These are phyloP conservation scores for Populus simonii DNA, from an alignment of 345 rosid genomes.

Conservation along the genomic window DNA sequence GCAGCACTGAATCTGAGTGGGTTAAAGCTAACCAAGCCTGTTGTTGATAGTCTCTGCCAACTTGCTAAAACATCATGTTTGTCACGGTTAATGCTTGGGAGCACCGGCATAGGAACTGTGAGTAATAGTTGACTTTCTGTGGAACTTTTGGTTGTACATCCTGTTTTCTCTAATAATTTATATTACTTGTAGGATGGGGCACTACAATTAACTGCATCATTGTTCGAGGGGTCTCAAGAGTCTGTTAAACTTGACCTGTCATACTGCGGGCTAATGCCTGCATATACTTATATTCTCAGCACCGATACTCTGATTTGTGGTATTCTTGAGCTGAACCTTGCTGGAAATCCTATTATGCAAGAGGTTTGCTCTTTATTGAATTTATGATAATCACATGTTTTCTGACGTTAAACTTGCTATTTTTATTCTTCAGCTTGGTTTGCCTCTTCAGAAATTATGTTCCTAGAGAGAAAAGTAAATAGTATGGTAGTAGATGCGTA, in stretches of 20 bases:
- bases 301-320: slow-evolving; percentile 36
- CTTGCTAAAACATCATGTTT: slow-evolving; percentile 58
- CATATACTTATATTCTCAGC: slow-evolving; percentile 41
- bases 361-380: slow-evolving; percentile 52
- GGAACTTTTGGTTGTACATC: background rate
- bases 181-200: slow-evolving; percentile 62
- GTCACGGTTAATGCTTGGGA: slow-evolving; percentile 68
- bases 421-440: background rate
- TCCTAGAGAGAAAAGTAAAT: background rate
- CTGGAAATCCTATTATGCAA: slow-evolving; percentile 60
- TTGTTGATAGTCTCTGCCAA: slow-evolving; percentile 61
- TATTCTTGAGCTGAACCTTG: slow-evolving; percentile 67
- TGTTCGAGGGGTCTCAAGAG: slow-evolving; percentile 51
- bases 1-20: slow-evolving; percentile 78
- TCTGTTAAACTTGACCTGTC: slow-evolving; percentile 75
- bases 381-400: background rate
- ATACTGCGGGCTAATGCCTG: slow-evolving; percentile 52
- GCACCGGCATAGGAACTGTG: slow-evolving; percentile 78
- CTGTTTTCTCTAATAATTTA: slow-evolving; percentile 9
- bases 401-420: background rate
- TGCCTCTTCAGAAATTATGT: background rate
- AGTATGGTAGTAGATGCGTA: background rate
- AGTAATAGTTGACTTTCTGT: slow-evolving; percentile 17
- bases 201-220: slow-evolving; percentile 48
- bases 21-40: slow-evolving; percentile 65